These are phyloP conservation scores for Geranium brycei DNA, from an alignment of 345 rosid genomes.

Conservation along the genomic window DNA sequence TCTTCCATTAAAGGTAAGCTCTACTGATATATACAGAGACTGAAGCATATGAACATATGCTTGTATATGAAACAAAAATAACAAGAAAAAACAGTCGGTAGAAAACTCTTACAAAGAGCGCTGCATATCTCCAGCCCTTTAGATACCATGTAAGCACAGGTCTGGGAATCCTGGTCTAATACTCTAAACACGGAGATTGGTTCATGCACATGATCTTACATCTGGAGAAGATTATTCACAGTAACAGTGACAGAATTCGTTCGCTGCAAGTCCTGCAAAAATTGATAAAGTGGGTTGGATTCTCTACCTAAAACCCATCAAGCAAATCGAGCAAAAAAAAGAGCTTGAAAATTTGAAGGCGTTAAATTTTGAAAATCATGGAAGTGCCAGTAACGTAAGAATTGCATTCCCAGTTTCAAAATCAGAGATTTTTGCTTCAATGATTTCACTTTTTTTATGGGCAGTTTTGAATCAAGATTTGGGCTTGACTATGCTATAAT, in stretches of 20 bases:
- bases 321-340: background rate
- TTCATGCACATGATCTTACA: conserved; percentile 19
- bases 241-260: conserved; percentile 83
- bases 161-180: background rate
- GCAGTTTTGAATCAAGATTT: no score
- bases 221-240: conserved; percentile 97
- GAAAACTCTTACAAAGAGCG: background rate
- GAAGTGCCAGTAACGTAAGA: no score
- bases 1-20: background rate
- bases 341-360: no score
- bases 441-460: no score
- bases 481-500: no score
- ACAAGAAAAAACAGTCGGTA: background rate
- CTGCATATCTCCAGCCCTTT: background rate
- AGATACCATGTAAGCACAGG: no score
- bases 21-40: background rate
- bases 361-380: no score
- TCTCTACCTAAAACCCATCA: background rate
- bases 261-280: conserved; percentile 86
- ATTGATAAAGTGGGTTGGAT: background rate
- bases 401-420: no score
- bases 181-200: background rate
- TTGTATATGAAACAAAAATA: no score
- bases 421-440: no score
- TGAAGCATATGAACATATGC: background rate